Evolutionary conservation across 768 basidiomycete species (phyloP), one percentile per base, ranked within the genome.

Genomic region (Ramaria rubella): DNA sequence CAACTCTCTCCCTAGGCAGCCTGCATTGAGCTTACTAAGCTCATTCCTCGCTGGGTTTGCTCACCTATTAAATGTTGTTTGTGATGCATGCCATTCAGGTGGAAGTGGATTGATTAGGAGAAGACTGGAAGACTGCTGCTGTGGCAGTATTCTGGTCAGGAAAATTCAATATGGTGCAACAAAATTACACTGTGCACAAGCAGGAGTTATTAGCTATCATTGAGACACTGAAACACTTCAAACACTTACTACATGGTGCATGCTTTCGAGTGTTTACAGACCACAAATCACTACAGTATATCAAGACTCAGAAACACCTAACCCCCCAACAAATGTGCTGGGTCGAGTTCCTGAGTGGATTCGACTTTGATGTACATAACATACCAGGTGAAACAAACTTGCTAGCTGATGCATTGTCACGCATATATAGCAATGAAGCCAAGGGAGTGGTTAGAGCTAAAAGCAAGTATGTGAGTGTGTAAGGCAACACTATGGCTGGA

Each of bases 131-230:
- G 19, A 61, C 57, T 0, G 71, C 67, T 0, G 57, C 57, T 1
- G 49, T 70, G 1, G 67, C 65, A 0, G 69, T 68, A 1, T 74
- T 74, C 46, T 73, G 66, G 43, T 74, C 71, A 0, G 70, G 68
- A 0, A 75, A 74, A 46, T 56, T 75, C 2, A 70, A 64, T 15
- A 30, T 66, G 0, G 68, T 73, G 0, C 72, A 75, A 49, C 70
- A 71, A 19, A 74, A 74, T 38, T 75, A 77, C 45, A 68, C 71
- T n/a, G n/a, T n/a, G n/a, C n/a, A n/a, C n/a, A n/a, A n/a, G n/a
- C n/a, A n/a, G n/a, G n/a, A n/a, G n/a, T n/a, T n/a, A n/a, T n/a
- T n/a, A n/a, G n/a, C n/a, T n/a, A n/a, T n/a, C n/a, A n/a, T n/a
- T n/a, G n/a, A n/a, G n/a, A n/a, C n/a, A n/a, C n/a, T n/a, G n/a